Percentiles rank a stretch among this genome's conserved stretches.
Conservation (phyloP, 257 asterid species). For the Gentiana dahurica region DNA sequence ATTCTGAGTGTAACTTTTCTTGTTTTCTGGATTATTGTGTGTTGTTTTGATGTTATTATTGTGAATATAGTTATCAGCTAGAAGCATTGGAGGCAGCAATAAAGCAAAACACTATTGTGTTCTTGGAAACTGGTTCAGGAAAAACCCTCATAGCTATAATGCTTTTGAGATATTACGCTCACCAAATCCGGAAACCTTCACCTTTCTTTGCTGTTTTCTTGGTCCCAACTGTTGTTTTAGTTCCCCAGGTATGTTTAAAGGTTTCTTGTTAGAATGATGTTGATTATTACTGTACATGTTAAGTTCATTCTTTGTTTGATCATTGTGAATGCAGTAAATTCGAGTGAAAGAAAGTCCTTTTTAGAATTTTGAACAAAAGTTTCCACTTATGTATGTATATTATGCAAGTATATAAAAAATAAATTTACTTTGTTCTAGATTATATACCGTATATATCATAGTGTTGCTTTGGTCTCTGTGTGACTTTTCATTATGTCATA, state of each 20-base stretch:
- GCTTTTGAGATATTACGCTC: slow-evolving; percentile 68
- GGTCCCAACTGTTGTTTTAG: slow-evolving; percentile 80
- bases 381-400: too few relatives aligned
- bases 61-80: slow-evolving; percentile 52
- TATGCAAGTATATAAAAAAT: too few relatives aligned
- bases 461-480: too few relatives aligned
- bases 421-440: too few relatives aligned
- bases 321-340: too few relatives aligned
- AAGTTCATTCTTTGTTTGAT: too few relatives aligned
- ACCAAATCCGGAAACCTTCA: slow-evolving; percentile 48
- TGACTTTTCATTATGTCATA: background rate
- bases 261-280: too few relatives aligned
- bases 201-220: slow-evolving; percentile 56
- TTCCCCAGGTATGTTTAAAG: slow-evolving; percentile 36
- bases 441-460: too few relatives aligned
- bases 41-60: background rate
- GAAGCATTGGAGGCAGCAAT: slow-evolving; percentile 70
- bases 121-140: slow-evolving; percentile 78
- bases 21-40: background rate
- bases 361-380: too few relatives aligned
- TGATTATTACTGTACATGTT: too few relatives aligned
- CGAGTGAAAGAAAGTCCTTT: too few relatives aligned
- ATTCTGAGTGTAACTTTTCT: background rate
- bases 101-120: slow-evolving; percentile 58
- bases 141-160: slow-evolving; percentile 71